Evolutionary conservation across 257 asterid genomes (phyloP), one percentile per base, ranked within the genome.

Genomic region (Lantana camara): DNA sequence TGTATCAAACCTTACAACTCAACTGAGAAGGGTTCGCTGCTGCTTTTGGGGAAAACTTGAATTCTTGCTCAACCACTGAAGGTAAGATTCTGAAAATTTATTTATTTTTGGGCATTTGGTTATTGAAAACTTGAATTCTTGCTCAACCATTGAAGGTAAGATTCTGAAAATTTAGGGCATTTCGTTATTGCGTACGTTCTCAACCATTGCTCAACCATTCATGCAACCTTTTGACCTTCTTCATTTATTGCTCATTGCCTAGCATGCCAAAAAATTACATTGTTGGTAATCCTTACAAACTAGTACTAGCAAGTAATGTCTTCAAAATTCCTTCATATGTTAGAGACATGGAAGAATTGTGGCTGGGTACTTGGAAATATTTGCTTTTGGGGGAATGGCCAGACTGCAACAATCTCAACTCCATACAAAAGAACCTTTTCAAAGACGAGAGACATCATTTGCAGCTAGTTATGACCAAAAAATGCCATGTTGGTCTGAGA

Each of bases 361-460:
- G 99, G 99, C 75, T 93, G 34, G 99, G 97, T 72, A 76, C 87
- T 38, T 93, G 97, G 96, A 93, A 80, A 72, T 81, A 78, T 77
- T 73, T 93, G 76, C 86, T 93, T 73, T 60, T 80, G 63, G 97
- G 91, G 27, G 82, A 85, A 65, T 88, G 87, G 85, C 80, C 88
- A 27, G 84, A 86, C 74, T 71, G 60, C 81, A 59, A 60, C 67
- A 66, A 57, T 78, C 63, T 79, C 53, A 82, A 77, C 72, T 77
- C 80, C 19, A 48, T 80, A 53, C 73, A 64, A 51, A 79, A 80
- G 72, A 71, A 79, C 60, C 79, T 87, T 68, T 79, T 72, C 46
- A 82, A 80, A 72, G 83, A 83, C 70, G 87, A 79, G 72, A 75
- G 60, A 62, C 67, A 71, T 48, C 75, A 77, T 70, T 64, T 83